Conservation (phyloP, 352 stramenopile genomes). For the Phytophthora syringae region DNA sequence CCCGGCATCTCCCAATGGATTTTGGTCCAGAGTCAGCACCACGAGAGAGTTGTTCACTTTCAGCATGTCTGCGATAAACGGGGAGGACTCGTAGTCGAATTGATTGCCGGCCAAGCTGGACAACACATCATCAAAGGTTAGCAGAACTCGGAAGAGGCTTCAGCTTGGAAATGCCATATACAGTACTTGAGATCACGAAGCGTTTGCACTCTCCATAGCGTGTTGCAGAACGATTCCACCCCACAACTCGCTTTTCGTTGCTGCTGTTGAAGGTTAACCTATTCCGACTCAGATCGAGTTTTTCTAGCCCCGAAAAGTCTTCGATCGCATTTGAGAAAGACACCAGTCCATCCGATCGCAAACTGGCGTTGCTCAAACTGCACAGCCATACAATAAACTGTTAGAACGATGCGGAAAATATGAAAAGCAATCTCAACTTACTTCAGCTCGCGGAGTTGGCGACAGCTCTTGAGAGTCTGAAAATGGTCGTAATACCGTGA, state of each 20-base stretch:
- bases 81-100: constrained; percentile 61
- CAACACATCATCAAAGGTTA: background rate
- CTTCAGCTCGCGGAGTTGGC: constrained; percentile 61
- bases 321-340: constrained; percentile 51
- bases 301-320: constrained; percentile 47
- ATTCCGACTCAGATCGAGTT: constrained; percentile 60
- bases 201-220: constrained; percentile 49
- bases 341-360: constrained; percentile 66
- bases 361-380: constrained; percentile 42
- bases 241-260: constrained; percentile 53
- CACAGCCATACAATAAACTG: background rate
- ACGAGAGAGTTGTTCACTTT: constrained; percentile 56
- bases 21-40: constrained; percentile 48
- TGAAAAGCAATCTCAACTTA: constrained; percentile 14
- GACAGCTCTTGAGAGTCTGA: constrained; percentile 50
- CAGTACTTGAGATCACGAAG: constrained; percentile 55
- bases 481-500: constrained; percentile 61
- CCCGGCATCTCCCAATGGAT: constrained; percentile 57
- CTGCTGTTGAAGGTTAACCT: constrained; percentile 58
- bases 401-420: background rate
- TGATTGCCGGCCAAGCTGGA: constrained; percentile 55
- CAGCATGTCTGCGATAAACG: constrained; percentile 57
- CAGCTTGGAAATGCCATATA: background rate
- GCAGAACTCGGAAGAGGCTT: background rate
- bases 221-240: constrained; percentile 63